A percentile compares a stretch with the other conserved stretches of the same genome.
Conservation (phyloP, 192 early-diverging fungal genomes). For the Coemansia sp. region DNA sequence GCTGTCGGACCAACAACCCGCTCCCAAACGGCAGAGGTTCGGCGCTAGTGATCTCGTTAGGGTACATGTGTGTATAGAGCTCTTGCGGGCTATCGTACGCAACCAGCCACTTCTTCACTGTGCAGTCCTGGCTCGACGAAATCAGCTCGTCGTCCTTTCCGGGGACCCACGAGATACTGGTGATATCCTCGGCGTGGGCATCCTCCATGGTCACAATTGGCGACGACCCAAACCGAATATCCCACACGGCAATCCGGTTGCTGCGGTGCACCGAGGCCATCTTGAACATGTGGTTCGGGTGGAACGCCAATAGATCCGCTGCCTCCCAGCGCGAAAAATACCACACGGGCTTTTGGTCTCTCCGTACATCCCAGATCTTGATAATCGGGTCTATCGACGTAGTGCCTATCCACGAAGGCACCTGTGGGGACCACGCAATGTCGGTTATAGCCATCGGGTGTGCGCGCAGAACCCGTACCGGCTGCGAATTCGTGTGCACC, state of each 20-base stretch:
- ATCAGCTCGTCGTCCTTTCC: slow-evolving; percentile 10
- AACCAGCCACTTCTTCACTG: slow-evolving; percentile 28
- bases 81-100: slow-evolving; percentile 5
- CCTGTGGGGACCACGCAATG: slow-evolving; percentile 34
- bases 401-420: slow-evolving; percentile 38
- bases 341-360: slow-evolving; percentile 44
- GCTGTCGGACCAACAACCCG: slow-evolving; percentile 22
- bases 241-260: slow-evolving; percentile 43
- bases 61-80: slow-evolving; percentile 14
- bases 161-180: slow-evolving; percentile 41
- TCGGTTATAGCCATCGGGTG: slow-evolving; percentile 43
- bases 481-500: slow-evolving; percentile 15
- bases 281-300: slow-evolving; percentile 23
- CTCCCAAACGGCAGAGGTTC: slow-evolving; percentile 38
- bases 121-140: slow-evolving; percentile 28
- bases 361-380: slow-evolving; percentile 43
- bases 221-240: slow-evolving; percentile 35
- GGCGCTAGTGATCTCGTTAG: slow-evolving; percentile 22
- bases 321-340: slow-evolving; percentile 43
- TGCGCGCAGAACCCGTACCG: slow-evolving; percentile 31
- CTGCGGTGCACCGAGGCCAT: slow-evolving; percentile 41
- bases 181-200: slow-evolving; percentile 34
- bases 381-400: slow-evolving; percentile 41
- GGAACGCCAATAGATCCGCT: slow-evolving; percentile 31
- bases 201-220: slow-evolving; percentile 27